These are phyloP conservation scores for Trichoderma orchidacearum DNA, from an alignment of 495 filamentous ascomycete genomes.

Conservation along the genomic window DNA sequence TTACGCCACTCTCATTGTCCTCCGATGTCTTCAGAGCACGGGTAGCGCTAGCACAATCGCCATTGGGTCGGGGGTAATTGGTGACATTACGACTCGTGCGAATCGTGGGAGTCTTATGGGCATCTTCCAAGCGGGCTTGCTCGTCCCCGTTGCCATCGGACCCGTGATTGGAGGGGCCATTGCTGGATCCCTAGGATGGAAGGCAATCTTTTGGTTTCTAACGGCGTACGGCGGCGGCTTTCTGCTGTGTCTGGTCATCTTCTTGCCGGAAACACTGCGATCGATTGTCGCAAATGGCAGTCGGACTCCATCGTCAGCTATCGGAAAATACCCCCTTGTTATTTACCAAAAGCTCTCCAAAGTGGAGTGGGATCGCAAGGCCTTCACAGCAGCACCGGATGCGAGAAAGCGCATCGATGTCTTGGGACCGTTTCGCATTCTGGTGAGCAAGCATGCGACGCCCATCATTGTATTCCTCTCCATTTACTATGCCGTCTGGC, in stretches of 20 bases:
- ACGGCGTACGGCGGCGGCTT: constrained; percentile 32
- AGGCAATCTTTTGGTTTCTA: constrained; percentile 44
- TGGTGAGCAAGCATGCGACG: constrained; percentile 25
- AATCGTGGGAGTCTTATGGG: constrained; percentile 44
- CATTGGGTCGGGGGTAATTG: constrained; percentile 42
- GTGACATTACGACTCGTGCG: constrained; percentile 37
- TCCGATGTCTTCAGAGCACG: constrained; percentile 35
- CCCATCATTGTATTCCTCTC: constrained; percentile 37
- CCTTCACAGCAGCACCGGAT: constrained; percentile 1
- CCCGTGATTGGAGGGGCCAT: constrained; percentile 43
- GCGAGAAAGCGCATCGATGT: constrained; percentile 22
- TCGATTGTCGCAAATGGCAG: constrained; percentile 39
- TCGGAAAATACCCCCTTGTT: constrained; percentile 20
- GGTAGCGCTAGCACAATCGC: constrained; percentile 40
- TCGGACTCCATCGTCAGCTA: constrained; percentile 10
- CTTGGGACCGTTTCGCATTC: constrained; percentile 29
- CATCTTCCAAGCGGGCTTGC: constrained; percentile 33
- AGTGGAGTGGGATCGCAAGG: neutral
- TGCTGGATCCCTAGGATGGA: constrained; percentile 38
- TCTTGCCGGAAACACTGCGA: constrained; percentile 42
- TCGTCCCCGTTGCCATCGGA: constrained; percentile 34
- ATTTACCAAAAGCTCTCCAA: constrained; percentile 12
- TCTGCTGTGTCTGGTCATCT: constrained; percentile 22
- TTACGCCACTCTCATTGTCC: constrained; percentile 30
- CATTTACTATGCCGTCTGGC: constrained; percentile 41